Evolutionary conservation across 371 early-diverging fungal species (phyloP).

Genomic region (Dinochytrium kinnereticum): DNA sequence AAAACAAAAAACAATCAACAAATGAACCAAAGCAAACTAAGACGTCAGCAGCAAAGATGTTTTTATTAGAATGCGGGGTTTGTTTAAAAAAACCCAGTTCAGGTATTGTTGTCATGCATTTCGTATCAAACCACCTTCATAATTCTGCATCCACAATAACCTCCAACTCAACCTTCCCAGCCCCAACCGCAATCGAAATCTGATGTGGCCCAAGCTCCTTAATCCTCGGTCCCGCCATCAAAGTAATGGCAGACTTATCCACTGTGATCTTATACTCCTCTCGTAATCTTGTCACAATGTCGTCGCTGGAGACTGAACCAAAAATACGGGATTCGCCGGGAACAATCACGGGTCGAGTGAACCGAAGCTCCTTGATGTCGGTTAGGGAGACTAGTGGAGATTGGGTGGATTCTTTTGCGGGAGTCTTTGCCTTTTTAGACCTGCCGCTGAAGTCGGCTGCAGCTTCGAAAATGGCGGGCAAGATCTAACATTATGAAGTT

Average conservation of each 20-base stretch:
- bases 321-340: constrained; percentile 41
- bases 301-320: constrained; percentile 52
- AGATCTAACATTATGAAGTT: constrained; percentile 25
- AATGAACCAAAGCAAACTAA: too few relatives aligned
- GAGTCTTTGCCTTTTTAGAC: background rate
- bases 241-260: constrained; percentile 20
- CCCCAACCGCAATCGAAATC: constrained; percentile 21
- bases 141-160: background rate
- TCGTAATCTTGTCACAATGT: constrained; percentile 32
- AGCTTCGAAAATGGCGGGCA: constrained; percentile 25
- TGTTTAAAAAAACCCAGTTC: too few relatives aligned
- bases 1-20: too few relatives aligned
- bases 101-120: too few relatives aligned
- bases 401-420: background rate
- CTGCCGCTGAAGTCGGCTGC: background rate
- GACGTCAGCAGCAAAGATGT: too few relatives aligned
- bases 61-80: too few relatives aligned
- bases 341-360: constrained; percentile 43
- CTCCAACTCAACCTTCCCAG: background rate
- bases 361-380: constrained; percentile 29
- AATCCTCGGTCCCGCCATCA: constrained; percentile 35
- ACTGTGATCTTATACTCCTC: constrained; percentile 29
- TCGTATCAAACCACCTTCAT: background rate
- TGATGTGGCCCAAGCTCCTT: constrained; percentile 43
- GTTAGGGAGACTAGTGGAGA: background rate